These are phyloP conservation scores for Basipetospora chlamydospora DNA, from an alignment of 2,329 filamentous ascomycete genomes.

Conservation along the genomic window DNA sequence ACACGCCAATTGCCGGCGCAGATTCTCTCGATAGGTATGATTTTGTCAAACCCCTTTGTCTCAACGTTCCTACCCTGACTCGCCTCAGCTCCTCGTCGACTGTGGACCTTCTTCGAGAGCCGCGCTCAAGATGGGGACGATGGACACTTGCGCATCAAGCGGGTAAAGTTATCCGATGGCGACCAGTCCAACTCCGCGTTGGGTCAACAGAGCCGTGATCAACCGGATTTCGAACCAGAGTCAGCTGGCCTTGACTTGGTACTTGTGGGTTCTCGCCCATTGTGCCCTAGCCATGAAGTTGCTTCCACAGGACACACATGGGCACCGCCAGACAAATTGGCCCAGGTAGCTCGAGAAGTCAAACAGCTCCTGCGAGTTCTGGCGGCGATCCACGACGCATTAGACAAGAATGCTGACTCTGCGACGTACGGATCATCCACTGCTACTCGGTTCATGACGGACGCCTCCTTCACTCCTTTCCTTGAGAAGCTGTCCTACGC, in stretches of 20 bases:
- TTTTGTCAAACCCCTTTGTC: background rate
- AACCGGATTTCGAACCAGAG: background rate
- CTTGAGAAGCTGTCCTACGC: background rate
- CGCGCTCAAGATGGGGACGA: background rate
- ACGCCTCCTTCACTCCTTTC: background rate
- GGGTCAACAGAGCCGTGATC: background rate
- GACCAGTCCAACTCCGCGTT: background rate
- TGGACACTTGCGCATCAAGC: background rate
- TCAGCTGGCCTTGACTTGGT: too few species aligned
- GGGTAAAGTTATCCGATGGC: background rate
- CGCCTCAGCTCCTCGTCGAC: background rate
- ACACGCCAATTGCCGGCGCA: slow-evolving; percentile 2
- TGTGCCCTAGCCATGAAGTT: too few species aligned
- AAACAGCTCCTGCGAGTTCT: background rate
- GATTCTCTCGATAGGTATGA: background rate
- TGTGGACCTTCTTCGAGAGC: slow-evolving; percentile 1
- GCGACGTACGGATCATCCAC: background rate
- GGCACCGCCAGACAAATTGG: background rate
- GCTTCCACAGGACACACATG: background rate
- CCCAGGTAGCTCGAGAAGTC: background rate
- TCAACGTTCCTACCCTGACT: background rate
- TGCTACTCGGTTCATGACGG: background rate
- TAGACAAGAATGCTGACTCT: background rate
- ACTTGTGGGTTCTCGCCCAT: too few species aligned
- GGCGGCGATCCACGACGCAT: background rate